Evolutionary conservation across 2,329 filamentous ascomycete species (phyloP).

Genomic region (Alternaria arborescens): DNA sequence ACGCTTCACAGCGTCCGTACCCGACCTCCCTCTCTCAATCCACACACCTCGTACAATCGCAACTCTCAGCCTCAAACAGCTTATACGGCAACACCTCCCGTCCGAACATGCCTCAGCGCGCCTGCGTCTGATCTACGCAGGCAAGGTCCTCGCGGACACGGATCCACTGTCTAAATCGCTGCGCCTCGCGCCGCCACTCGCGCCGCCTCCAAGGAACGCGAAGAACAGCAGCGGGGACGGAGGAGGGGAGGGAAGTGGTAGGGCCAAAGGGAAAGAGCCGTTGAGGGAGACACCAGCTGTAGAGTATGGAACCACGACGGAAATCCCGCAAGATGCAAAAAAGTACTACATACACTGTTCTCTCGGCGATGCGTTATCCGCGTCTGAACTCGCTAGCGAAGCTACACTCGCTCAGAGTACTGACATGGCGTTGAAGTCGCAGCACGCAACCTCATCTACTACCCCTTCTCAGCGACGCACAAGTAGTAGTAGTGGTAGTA

Average conservation of each 20-base stretch:
- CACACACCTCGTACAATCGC: slow-evolving; percentile 72
- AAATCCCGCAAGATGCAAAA: slow-evolving; percentile 44
- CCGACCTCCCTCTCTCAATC: slow-evolving; percentile 84
- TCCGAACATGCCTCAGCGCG: slow-evolving; percentile 69
- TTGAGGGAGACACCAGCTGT: slow-evolving; percentile 57
- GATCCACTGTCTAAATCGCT: slow-evolving; percentile 74
- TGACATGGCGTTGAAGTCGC: slow-evolving; percentile 49
- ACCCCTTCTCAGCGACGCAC: slow-evolving; percentile 21
- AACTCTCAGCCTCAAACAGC: slow-evolving; percentile 79
- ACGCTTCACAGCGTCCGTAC: slow-evolving; percentile 86
- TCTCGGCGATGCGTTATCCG: slow-evolving; percentile 77
- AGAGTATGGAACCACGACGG: slow-evolving; percentile 26
- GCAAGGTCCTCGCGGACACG: slow-evolving; percentile 81
- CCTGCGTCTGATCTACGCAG: slow-evolving; percentile 88
- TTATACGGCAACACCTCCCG: slow-evolving; percentile 77
- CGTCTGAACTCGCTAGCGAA: slow-evolving; percentile 75
- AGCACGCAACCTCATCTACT: slow-evolving; percentile 25
- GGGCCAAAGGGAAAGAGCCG: slow-evolving; percentile 75
- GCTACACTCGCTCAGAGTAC: slow-evolving; percentile 54
- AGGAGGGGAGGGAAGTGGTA: slow-evolving; percentile 56
- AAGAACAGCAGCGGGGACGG: slow-evolving; percentile 23
- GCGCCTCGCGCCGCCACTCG: slow-evolving; percentile 64
- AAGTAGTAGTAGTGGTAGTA: slow-evolving; percentile 19
- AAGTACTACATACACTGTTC: slow-evolving; percentile 93
- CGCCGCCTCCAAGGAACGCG: slow-evolving; percentile 54